Evolutionary conservation across 78 protist species (phyloP), one percentile per base, ranked within the genome.

Genomic region (Polysphondylium violaceum): DNA sequence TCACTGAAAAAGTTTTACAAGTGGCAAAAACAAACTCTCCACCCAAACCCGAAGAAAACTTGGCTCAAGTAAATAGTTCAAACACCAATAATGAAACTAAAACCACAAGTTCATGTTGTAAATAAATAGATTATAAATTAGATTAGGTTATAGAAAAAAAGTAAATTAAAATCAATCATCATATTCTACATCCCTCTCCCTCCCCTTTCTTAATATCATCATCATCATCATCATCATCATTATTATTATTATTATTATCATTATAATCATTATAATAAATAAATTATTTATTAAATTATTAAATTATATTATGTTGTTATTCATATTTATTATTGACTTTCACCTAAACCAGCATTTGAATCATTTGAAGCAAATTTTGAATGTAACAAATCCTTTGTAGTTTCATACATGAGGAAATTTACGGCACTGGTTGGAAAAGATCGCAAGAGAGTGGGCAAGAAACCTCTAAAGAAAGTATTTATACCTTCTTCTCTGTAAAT

Each of bases 11-110:
- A 29, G 74, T 88, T 53, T 47, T 88, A 33, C 76, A 88, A 3
- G 94, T 88, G 2, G 74, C 94, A 1, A 75, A 88, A 60, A 88
- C 83, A 8, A 74, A 73, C 47, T 63, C 40, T n/a, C 91, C 91
- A 53, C 76, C 72, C 16, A 85, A 73, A 50, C 90, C 44, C 16
- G 73, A 71, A 27, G 91, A 73, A 29, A 58, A 51, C 16, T 38
- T 65, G n/a, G n/a, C 40, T n/a, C 29, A 38, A 55, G 23, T 23
- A 38, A 63, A 29, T 27, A 65, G 40, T 38, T 21, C 73, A 36
- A 65, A 17, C 8, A 43, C 27, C 31, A 38, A 65, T 1, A 38
- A 61, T 25, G 21, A 27, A 25, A 41, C 17, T 65, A 11, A 33
- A 29, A 36, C n/a, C 19, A 65, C 33, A 38, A 29, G 31, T 38